Evolutionary conservation across 768 basidiomycete species (phyloP).

Genomic region (Phaeotremella skinneri): DNA sequence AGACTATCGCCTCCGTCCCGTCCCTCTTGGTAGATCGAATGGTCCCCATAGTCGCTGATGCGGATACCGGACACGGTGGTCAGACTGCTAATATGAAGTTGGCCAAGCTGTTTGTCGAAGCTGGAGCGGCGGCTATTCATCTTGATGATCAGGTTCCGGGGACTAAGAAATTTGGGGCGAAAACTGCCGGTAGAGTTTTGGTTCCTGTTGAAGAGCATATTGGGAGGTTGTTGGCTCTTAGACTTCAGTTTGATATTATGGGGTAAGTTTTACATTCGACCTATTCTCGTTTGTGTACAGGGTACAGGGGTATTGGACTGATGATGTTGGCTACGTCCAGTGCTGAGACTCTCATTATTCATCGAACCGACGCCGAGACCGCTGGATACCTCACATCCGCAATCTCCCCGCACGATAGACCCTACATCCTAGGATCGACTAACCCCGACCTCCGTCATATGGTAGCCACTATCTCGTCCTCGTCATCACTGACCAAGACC

Average conservation of each 20-base stretch:
- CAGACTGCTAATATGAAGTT: slow-evolving; percentile 5
- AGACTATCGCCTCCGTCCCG: neutral
- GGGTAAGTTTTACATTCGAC: too few species aligned
- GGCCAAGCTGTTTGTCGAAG: slow-evolving; percentile 3
- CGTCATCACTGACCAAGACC: neutral
- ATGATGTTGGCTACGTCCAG: neutral
- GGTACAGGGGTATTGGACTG: neutral
- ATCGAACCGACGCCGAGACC: slow-evolving; percentile 3
- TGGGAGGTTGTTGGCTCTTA: neutral
- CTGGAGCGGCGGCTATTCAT: slow-evolving; percentile 2
- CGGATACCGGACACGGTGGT: slow-evolving; percentile 4
- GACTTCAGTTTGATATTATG: slow-evolving; percentile 3
- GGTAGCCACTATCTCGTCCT: neutral
- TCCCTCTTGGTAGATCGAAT: neutral
- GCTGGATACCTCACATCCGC: slow-evolving; percentile 2
- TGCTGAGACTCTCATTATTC: neutral
- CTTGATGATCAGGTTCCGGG: slow-evolving; percentile 5
- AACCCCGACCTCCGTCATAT: neutral
- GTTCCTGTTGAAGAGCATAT: slow-evolving; percentile 6
- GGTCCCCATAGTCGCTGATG: neutral
- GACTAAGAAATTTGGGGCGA: slow-evolving; percentile 5
- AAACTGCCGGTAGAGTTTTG: slow-evolving; percentile 1
- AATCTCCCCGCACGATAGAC: neutral
- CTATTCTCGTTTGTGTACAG: neutral
- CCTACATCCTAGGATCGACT: neutral